Percentiles rank a stretch among this genome's conserved stretches.
Evolutionary conservation across 805 yeast genomes (phyloP).

Genomic region (Torulaspora maleeae): DNA sequence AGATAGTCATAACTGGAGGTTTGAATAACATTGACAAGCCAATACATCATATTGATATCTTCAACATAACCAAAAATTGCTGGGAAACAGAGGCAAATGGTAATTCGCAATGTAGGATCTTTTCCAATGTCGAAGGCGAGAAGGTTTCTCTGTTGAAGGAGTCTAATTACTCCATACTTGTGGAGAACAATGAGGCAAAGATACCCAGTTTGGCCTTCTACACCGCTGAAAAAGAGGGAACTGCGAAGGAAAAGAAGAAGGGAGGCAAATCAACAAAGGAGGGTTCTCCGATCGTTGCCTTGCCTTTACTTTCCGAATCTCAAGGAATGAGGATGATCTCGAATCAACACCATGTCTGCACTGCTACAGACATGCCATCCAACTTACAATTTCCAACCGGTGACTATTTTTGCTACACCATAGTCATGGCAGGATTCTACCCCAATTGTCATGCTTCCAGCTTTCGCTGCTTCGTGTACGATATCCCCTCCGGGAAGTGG

Average conservation of each 20-base stretch:
- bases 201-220: slow-evolving; percentile 28
- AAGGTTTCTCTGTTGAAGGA: slow-evolving; percentile 17
- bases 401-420: slow-evolving; percentile 61
- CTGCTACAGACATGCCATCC: slow-evolving; percentile 26
- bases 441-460: slow-evolving; percentile 37
- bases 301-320: slow-evolving; percentile 34
- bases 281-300: slow-evolving; percentile 32
- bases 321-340: slow-evolving; percentile 33
- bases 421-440: slow-evolving; percentile 57
- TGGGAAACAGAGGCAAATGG: slow-evolving; percentile 30
- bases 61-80: slow-evolving; percentile 26
- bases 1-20: slow-evolving; percentile 34
- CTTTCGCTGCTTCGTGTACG: slow-evolving; percentile 32
- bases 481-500: slow-evolving; percentile 46
- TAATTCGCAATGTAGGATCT: slow-evolving; percentile 11
- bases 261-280: slow-evolving; percentile 1
- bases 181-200: slow-evolving; percentile 29
- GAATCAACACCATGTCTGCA: slow-evolving; percentile 17
- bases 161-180: slow-evolving; percentile 26
- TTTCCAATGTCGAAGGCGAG: slow-evolving; percentile 23
- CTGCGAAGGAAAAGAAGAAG: slow-evolving; percentile 14
- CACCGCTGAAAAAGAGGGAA: slow-evolving; percentile 13
- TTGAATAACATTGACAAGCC: slow-evolving; percentile 33
- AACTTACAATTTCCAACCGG: slow-evolving; percentile 53
- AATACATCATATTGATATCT: slow-evolving; percentile 30